These are phyloP conservation scores for cucumber (Cucumis sativus) DNA, from an alignment of 306 rosid genomes.

Conservation along the genomic window Cucumber_9930_V3 NC_026658.2:14541001-14541500, in stretches of 20 bases:
- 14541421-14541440: background rate
- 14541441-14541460: background rate
- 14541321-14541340: constrained; percentile 18
- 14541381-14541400: background rate
- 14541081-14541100: background rate
- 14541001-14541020: background rate
- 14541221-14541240: constrained; percentile 15
- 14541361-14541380: background rate
- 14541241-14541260: constrained; percentile 20
- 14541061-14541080: background rate
- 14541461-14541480: background rate
- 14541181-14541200: constrained; percentile 10
- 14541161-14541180: constrained; percentile 14
- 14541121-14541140: constrained; percentile 12
- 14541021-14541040: background rate
- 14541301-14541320: constrained; percentile 28
- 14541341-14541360: background rate
- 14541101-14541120: background rate
- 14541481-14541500: background rate
- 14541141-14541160: constrained; percentile 26
- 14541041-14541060: background rate
- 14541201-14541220: constrained; percentile 19
- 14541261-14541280: constrained; percentile 33
- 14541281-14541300: constrained; percentile 28
- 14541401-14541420: background rate